Base-by-base conservation (phyloP, 345 rosid species). In the Salix arbutifolia region DNA sequence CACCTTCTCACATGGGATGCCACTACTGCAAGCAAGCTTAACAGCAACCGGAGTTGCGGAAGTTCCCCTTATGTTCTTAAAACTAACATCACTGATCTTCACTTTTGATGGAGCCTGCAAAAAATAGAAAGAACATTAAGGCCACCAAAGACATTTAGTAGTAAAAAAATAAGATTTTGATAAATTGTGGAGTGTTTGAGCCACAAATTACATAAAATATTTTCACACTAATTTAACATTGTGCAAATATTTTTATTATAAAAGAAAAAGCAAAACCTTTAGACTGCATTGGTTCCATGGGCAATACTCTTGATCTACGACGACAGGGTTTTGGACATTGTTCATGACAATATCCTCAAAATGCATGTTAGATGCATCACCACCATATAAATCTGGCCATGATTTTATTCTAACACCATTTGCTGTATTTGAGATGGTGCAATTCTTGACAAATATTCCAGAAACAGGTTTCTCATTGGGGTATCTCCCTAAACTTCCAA, bases 351-450 rank as follows among this genome's bases (percentile, higher is more conserved):
- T 66, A 21, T 66, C 46, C 44, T 66, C 42, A 33, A 66, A 66
- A 31, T 66, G 70, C 23, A 66, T 66, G 23, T 31, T 21, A 33
- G 70, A 66, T 66, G 70, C 70, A 12, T 0, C 23, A 16, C 70
- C 70, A 66, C 70, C 70, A 3, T 31, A 28, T 18, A 66, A 11
- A 30, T 25, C 46, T 11, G 70, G 70, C 70, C 70, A 66, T 2
- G 70, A 66, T 66, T 66, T 66, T 16, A 66, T 66, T 33, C 70
- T 31, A 31, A 66, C 70, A 5, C 70, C 70, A 66, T 66, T 66
- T 31, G 35, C 1, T 1, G 70, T 35, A 38, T 66, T 13, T 3
- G 42, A 28, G 42, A 66, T 31, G 44, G 12, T 66, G 37, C 42
- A 66, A 13, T 16, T 26, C 68, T 12, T 26, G 35, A 31, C 68